Base-by-base conservation (phyloP, 176 grass and related monocot species). In the Cenchrus purpureus region DNA sequence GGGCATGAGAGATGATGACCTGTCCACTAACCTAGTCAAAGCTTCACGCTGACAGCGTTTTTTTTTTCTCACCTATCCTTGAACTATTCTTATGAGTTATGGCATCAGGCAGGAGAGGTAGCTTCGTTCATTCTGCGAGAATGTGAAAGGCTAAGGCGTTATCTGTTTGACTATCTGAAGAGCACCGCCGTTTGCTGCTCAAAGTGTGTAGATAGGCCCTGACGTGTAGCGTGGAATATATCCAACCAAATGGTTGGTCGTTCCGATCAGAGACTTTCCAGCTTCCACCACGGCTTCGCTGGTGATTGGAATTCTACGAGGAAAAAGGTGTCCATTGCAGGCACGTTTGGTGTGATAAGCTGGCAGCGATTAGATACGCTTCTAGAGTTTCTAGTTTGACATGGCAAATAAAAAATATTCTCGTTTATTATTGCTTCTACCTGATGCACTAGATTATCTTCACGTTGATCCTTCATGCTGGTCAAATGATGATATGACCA, bases 101-200 rank as follows among this genome's bases (percentile, higher is more conserved):
- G 37, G 3, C 37, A 40, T 40, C 1, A 40, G 37, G 2, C 37
- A 4, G 7, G 14, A 45, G 68, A 22, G 6, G n/a, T 9, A 53
- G 32, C 37, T 51, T 51, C 49, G 10, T 51, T 45, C 44, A 8
- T 12, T 16, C 15, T 8, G 9, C 10, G 34, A 34, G 44, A 46
- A 46, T 74, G 78, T 80, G 58, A 65, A 80, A 13, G 34, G 31
- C 56, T 45, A 79, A 71, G 52, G 20, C 29, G 56, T 17, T 72
- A 37, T 72, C 14, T 20, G 11, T 20, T 4, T 66, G 48, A 56
- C 9, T 14, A 29, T 55, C 8, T 44, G 15, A 15, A n/a, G 44
- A n/a, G 44, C 28, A 17, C 16, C 19, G 8, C 7, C 50, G 1
- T n/a, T 7, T 65, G n/a, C 28, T 17, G 11, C 16, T 79, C 4